Conservation (phyloP, 2,329 filamentous ascomycete genomes). For the Penicillium sp. region DNA sequence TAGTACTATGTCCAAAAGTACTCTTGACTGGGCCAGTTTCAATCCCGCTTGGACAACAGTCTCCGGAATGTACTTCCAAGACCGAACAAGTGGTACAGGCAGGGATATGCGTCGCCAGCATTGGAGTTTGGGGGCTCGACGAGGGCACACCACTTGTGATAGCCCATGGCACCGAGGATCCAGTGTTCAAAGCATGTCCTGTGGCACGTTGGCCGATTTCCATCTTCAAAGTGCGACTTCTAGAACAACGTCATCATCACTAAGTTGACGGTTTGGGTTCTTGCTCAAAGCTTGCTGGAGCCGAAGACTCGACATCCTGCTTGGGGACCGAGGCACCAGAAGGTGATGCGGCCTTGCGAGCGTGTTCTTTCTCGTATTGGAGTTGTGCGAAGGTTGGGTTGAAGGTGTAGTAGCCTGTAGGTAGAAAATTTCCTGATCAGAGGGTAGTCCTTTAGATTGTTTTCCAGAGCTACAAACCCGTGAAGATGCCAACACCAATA, state of each 20-base stretch:
- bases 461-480: slow-evolving; percentile 28
- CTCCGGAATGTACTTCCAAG: neutral
- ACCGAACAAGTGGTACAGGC: neutral
- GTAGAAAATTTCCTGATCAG: slow-evolving; percentile 17
- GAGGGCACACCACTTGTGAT: neutral
- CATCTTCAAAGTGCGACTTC: neutral
- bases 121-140: neutral
- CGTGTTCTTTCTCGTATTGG: slow-evolving; percentile 30
- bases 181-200: neutral
- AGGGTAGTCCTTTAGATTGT: neutral
- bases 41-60: neutral
- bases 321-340: neutral
- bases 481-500: slow-evolving; percentile 43
- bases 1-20: neutral
- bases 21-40: neutral
- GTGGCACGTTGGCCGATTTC: neutral
- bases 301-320: neutral
- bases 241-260: neutral
- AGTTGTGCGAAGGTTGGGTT: slow-evolving; percentile 44
- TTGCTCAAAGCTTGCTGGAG: neutral
- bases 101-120: neutral
- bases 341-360: slow-evolving; percentile 10
- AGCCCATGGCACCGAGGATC: neutral
- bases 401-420: slow-evolving; percentile 47
- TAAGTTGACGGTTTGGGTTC: neutral